Evolutionary conservation across 1,139 yeast species (phyloP).

Genomic region (Magnusiomyces paraingens): DNA sequence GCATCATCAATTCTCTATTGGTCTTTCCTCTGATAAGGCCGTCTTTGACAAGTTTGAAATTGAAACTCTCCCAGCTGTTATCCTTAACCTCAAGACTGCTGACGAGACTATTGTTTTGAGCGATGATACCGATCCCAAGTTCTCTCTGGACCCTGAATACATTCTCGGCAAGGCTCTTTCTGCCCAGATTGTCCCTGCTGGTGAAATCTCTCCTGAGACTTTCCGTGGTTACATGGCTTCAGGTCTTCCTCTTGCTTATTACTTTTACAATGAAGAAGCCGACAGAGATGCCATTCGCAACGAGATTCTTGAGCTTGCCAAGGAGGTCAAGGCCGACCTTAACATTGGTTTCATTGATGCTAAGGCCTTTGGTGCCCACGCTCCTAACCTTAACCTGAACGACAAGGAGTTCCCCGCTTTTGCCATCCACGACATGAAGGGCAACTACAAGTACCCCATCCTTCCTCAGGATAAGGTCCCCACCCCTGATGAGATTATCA

Average conservation of each 20-base stretch:
- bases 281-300: slow-evolving; percentile 54
- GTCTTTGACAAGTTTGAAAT: slow-evolving; percentile 44
- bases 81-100: slow-evolving; percentile 41
- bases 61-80: slow-evolving; percentile 41
- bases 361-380: slow-evolving; percentile 74
- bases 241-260: slow-evolving; percentile 75
- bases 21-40: slow-evolving; percentile 46
- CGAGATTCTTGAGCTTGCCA: slow-evolving; percentile 57
- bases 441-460: slow-evolving; percentile 71
- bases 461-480: slow-evolving; percentile 44
- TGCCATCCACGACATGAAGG: slow-evolving; percentile 67
- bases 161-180: slow-evolving; percentile 50
- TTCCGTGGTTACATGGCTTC: slow-evolving; percentile 69
- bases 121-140: slow-evolving; percentile 34
- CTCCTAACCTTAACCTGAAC: slow-evolving; percentile 78
- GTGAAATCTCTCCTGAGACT: slow-evolving; percentile 82
- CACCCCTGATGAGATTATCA: slow-evolving; percentile 42
- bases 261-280: slow-evolving; percentile 68
- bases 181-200: slow-evolving; percentile 79
- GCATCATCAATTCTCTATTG: slow-evolving; percentile 59
- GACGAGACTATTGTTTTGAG: slow-evolving; percentile 41
- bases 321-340: slow-evolving; percentile 68
- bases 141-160: slow-evolving; percentile 26
- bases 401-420: slow-evolving; percentile 77
- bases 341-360: slow-evolving; percentile 91